phyloP scores from a whole-genome alignment of 2,329 filamentous ascomycete species.

The Tricladium varicosporioides region DNA sequence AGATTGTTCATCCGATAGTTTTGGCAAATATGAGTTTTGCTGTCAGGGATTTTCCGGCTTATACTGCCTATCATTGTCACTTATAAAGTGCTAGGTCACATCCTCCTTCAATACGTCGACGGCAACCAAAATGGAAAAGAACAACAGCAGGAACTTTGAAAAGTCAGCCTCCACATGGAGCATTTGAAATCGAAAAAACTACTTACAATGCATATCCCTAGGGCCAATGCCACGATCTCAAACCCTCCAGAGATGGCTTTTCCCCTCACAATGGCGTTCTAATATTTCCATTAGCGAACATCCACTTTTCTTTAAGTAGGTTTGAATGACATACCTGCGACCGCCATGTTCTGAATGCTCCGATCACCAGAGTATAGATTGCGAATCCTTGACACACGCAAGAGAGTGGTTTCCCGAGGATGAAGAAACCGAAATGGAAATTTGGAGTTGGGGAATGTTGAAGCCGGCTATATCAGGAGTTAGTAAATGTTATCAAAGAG shows the following conservation, averaged over 20 bases:
- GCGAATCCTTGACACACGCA: conserved; percentile 41
- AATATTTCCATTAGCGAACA: too few species aligned
- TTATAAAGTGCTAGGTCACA: conserved; percentile 2
- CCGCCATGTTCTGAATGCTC: conserved; percentile 57
- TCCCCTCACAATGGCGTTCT: conserved; percentile 52
- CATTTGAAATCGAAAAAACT: not conserved
- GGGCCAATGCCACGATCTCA: conserved; percentile 51
- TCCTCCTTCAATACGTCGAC: conserved; percentile 32
- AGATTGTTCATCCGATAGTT: conserved; percentile 15
- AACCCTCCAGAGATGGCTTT: conserved; percentile 57
- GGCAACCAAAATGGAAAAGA: conserved; percentile 29
- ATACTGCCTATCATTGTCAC: conserved; percentile 12
- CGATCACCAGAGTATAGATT: conserved; percentile 45
- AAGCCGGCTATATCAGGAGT: conserved; percentile 46
- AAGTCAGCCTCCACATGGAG: not conserved
- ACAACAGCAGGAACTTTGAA: conserved; percentile 27
- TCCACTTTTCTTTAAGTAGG: too few species aligned
- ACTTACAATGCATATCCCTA: conserved; percentile 48
- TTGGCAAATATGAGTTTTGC: conserved; percentile 13
- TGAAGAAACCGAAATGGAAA: conserved; percentile 53
- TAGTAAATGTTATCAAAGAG: conserved; percentile 16
- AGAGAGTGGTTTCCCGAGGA: conserved; percentile 58
- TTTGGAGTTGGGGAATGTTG: conserved; percentile 36
- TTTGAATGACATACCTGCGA: conserved; percentile 41
- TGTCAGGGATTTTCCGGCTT: conserved; percentile 17